Evolutionary conservation across 2,329 filamentous ascomycete species (phyloP), one percentile per base, ranked within the genome.

Genomic region (Corynespora cassiicola): DNA sequence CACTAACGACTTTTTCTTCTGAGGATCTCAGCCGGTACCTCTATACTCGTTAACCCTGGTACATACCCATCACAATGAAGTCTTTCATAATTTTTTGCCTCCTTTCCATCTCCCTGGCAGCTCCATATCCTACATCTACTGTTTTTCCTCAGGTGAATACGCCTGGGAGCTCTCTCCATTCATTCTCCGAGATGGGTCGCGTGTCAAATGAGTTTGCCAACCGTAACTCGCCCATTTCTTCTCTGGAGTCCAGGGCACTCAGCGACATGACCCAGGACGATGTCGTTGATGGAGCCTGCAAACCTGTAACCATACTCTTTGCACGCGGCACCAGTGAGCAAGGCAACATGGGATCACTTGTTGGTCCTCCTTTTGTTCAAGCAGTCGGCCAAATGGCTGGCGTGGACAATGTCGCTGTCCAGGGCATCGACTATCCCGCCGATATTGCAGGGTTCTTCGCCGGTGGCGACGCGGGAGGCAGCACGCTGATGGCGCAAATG

Each of bases 381-480:
- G 70, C 72, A 2, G 56, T 82, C 1, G 66, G 65, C 7, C 30
- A 53, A 4, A 61, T 79, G 45, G 40, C 71, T 10, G 63, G 72
- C 12, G 63, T 60, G 5, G 63, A 61, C 25, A 71, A 73, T 36
- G 56, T 80, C 7, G 74, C 73, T 3, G 70, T 80, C 8, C 79
- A 82, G 60, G 79, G 79, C 33, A 74, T 82, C 14, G 65, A 75
- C 20, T 82, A 82, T 51, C 63, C 72, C 2, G 79, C 78, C n/a
- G 48, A 56, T 21, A 39, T 66, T 8, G 45, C 52, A 3, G 77
- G 77, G 0, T 78, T 77, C 46, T 56, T 77, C 4, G 63, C 61
- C 9, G 73, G 74, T 6, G 77, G 77, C 2, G 75, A 77, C 45
- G 49, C 56, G 4, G 55, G 39, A 7, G 76, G 77, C 5, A 73